Conservation (phyloP, 331 rosid genomes). For the Rhamnella rubrinervis region DNA sequence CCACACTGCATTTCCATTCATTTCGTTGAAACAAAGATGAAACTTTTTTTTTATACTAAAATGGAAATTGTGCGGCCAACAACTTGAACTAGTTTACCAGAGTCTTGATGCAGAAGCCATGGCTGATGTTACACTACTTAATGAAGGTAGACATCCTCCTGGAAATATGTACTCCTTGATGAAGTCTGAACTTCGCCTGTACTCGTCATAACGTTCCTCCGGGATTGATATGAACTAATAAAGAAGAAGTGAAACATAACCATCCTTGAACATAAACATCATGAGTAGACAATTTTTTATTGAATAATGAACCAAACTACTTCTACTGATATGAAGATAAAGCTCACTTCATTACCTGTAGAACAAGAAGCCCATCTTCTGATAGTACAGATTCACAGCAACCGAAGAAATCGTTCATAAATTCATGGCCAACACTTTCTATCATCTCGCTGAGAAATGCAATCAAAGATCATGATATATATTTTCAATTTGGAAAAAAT, state of each 20-base stretch:
- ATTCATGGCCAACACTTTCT: slow-evolving; percentile 88
- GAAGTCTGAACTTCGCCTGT: slow-evolving; percentile 84
- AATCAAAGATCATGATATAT: slow-evolving; percentile 18
- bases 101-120: slow-evolving; percentile 70
- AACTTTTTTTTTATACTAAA: neutral
- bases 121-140: slow-evolving; percentile 80
- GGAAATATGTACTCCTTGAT: slow-evolving; percentile 92
- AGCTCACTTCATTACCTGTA: slow-evolving; percentile 56
- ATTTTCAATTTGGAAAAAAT: neutral
- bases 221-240: slow-evolving; percentile 89
- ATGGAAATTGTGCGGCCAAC: neutral
- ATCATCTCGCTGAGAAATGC: slow-evolving; percentile 78
- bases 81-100: slow-evolving; percentile 38
- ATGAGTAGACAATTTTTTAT: neutral
- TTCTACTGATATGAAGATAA: neutral
- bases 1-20: slow-evolving; percentile 44
- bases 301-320: no score
- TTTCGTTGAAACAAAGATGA: neutral
- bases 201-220: slow-evolving; percentile 75
- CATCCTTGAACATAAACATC: slow-evolving; percentile 21
- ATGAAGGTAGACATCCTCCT: slow-evolving; percentile 84
- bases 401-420: slow-evolving; percentile 75
- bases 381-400: slow-evolving; percentile 74
- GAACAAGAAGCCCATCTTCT: slow-evolving; percentile 73
- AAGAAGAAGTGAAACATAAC: neutral